A percentile compares a stretch with the other conserved stretches of the same genome.
phyloP scores from a whole-genome alignment of 2,329 filamentous ascomycete genomes.

The Phaeosphaeriaceae sp. region DNA sequence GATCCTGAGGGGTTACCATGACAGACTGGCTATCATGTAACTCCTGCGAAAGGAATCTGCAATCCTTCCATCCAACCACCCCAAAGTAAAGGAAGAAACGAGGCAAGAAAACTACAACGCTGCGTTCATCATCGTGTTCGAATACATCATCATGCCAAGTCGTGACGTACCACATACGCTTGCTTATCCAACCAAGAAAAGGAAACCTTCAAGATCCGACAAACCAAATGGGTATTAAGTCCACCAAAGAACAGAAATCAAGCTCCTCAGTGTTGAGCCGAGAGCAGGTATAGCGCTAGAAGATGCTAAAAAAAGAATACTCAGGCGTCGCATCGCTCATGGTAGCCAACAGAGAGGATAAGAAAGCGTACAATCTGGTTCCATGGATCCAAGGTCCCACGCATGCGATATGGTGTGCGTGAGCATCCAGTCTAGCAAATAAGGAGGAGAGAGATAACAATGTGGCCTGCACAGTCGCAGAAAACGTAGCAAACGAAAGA shows the following conservation, averaged over 20 bases:
- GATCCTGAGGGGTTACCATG: not conserved
- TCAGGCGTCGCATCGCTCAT: constrained; percentile 7
- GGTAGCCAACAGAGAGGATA: constrained; percentile 1
- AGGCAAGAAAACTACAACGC: constrained; percentile 15
- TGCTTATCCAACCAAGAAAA: constrained; percentile 12
- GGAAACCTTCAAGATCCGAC: constrained; percentile 11
- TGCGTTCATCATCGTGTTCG: constrained; percentile 23
- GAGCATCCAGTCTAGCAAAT: constrained; percentile 49
- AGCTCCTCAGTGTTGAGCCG: constrained; percentile 19
- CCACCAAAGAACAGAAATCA: constrained; percentile 26
- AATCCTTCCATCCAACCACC: not conserved
- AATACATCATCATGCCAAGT: constrained; percentile 20
- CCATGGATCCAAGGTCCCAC: constrained; percentile 24
- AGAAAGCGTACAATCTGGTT: constrained; percentile 24
- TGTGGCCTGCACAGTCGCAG: constrained; percentile 45
- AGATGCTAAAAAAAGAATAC: constrained; percentile 14
- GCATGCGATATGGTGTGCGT: constrained; percentile 43
- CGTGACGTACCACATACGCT: constrained; percentile 11
- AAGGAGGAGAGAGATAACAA: constrained; percentile 43
- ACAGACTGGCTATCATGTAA: constrained; percentile 3
- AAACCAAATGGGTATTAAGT: constrained; percentile 37
- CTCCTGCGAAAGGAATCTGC: not conserved
- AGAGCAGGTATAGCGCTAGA: constrained; percentile 39
- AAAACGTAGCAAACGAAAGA: constrained; percentile 36
- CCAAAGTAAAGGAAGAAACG: constrained; percentile 3